Conservation (phyloP, 1,139 yeast species). For the Suhomyces bolitotheri region DNA sequence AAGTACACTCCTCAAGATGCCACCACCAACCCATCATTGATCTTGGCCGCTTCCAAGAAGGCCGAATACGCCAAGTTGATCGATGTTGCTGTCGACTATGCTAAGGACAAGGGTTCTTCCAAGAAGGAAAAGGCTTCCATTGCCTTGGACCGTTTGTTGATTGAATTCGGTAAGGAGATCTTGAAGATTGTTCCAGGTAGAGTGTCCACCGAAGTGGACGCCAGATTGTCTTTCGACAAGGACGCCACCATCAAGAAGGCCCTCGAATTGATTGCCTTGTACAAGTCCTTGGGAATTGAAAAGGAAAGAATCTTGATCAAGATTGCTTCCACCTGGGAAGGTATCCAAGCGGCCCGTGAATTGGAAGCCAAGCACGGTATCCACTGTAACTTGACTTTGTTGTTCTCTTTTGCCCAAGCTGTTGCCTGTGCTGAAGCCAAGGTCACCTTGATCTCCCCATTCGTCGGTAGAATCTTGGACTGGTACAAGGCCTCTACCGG, state of each 20-base stretch:
- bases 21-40: constrained; percentile 97
- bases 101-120: constrained; percentile 62
- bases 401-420: constrained; percentile 95
- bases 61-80: constrained; percentile 85
- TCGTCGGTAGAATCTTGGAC: constrained; percentile 98
- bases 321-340: constrained; percentile 98
- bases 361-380: constrained; percentile 87
- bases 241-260: constrained; percentile 94
- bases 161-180: constrained; percentile 94
- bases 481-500: constrained; percentile 98
- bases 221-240: constrained; percentile 93
- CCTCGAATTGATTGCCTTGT: constrained; percentile 77
- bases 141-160: constrained; percentile 90
- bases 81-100: constrained; percentile 88
- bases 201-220: constrained; percentile 98
- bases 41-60: constrained; percentile 92
- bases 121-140: constrained; percentile 53
- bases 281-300: constrained; percentile 77
- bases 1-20: constrained; percentile 99
- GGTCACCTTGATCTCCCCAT: constrained; percentile 95
- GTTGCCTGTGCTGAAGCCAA: constrained; percentile 99
- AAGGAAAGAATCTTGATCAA: constrained; percentile 93
- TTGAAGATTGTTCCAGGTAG: constrained; percentile 97
- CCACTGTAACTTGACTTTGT: constrained; percentile 93
- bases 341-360: constrained; percentile 97